Base-by-base conservation (phyloP, 768 basidiomycete species). In the Suillus discolor region DNA sequence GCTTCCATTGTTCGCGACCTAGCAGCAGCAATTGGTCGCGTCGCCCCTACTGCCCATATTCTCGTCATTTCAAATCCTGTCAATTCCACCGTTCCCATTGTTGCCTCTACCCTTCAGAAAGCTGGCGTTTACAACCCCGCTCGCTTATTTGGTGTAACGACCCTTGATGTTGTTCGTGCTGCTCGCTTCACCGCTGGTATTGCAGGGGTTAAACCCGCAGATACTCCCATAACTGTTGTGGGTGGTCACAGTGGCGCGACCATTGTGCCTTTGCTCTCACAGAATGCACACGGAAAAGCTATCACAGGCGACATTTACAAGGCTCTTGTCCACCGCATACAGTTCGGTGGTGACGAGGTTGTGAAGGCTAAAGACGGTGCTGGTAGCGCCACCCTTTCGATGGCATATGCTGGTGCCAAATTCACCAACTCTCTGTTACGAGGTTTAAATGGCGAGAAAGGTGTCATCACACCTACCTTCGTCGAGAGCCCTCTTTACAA, bases 11-110 rank as follows among this genome's bases (percentile, higher is more conserved):
- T 98, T 74, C 92, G 95, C 63, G 96, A 96, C 84, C 93, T 99
- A 70, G 97, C 97, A 42, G 79, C 90, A 59, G 91, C 95, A 16
- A 86, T 96, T 68, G 93, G 87, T 71, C 92, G 94, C 67, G 89
- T 93, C 65, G 80, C 93, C 45, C 96, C 97, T 62, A 87, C 90
- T 61, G 97, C 97, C n/a, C 89, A 93, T 81, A 85, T 99, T 74
- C 88, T 95, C 71, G 90, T 99, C 81, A 99, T 99, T 80, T 97
- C 96, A 72, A 99, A 99, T 89, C 97, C 97, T 63, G 97, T 97
- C 84, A 95, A 94, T 85, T 93, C 92, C 61, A 98, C 97, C 68
- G 97, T 99, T 66, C 97, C 97, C 72, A 97, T 99, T 72, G 96
- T 97, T 71, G 95, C 96, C 54, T 86, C 89, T 70, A 92, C 92